Base-by-base conservation (phyloP, 2,329 filamentous ascomycete species). In the Pseudopyrenochaeta lycopersici region DNA sequence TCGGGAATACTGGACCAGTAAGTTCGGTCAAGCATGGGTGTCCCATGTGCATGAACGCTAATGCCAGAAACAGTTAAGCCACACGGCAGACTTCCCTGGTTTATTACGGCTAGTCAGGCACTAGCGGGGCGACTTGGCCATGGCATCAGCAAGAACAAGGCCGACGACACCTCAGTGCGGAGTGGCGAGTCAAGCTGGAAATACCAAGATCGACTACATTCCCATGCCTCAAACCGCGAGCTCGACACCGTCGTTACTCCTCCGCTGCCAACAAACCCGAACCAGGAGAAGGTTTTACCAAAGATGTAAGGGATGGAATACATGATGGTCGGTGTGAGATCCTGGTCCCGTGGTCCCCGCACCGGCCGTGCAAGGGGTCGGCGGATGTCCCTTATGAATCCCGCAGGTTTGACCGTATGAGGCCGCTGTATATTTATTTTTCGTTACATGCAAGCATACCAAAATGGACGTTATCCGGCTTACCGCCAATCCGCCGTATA, bases 1-100 rank as follows among this genome's bases (percentile, higher is more conserved):
- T 61, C 90, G 90, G 70, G 91, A 95, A 52, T 86, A 84, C 23
- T 96, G 92, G 92, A 90, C 89, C 1, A 92, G 88, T 82, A 87
- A 85, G 72, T 63, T 50, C 41, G 29, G 33, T 27, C 31, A 31
- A 41, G 31, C 11, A 32, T 35, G 29, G 32, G 20, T 27, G 27
- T 38, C 41, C n/a, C 39, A 39, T 30, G 27, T 17, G 36, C 23
- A 30, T 45, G 40, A 35, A 50, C 17, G 50, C 63, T 68, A 56
- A 71, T 35, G 27, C 14, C 18, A 33, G 23, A 15, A 36, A n/a
- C 42, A 75, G 70, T 74, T 44, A 70, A 64, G 56, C 73, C 67
- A 46, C 62, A 64, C n/a, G 71, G 63, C 46, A 69, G 54, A 48
- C 63, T 69, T 2, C 71, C 71, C 11, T 74, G 71, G 71, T 74